Evolutionary conservation across 768 basidiomycete species (phyloP), one percentile per base, ranked within the genome.

Genomic region (Clitopilus hobsonii): DNA sequence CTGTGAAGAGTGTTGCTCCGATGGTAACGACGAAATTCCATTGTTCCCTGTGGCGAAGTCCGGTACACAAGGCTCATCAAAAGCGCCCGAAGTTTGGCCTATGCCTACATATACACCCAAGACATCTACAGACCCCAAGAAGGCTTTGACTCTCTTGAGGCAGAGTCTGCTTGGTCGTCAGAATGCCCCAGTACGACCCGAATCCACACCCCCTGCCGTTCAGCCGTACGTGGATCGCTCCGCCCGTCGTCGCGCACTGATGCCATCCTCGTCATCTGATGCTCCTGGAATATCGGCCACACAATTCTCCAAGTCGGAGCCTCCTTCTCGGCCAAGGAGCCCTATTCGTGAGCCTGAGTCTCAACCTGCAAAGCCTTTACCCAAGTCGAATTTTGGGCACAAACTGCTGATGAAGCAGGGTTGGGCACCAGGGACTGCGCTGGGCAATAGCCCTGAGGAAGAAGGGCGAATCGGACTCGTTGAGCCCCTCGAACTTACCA

Each of bases 361-460:
- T 30, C 69, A 74, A 41, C 72, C 78, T 13, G 71, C 83, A 18
- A 60, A 67, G 5, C 83, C 86, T 0, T 62, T 91, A 20, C 64
- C 81, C 1, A 63, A 75, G 2, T 72, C 74, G 16, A 91, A 89
- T 61, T 71, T 91, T 52, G 91, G 89, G 0, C 83, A 88, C 61
- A 76, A 73, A 30, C 71, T 92, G 26, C 72, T 91, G 0, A 71
- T 84, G 66, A 86, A 84, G 64, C 88, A 88, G 66, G 89, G 89
- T 1, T 92, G 90, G 91, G 71, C 74, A 16, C 89, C 87, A 7
- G 90, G 89, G 0, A 74, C 76, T 22, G 72, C 78, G 2, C 74
- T 88, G 16, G 83, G 83, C 5, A 2, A 57, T 63, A 13, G 52
- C 65, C 6, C 57, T 60, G 16, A 65, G 10, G 65, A 67, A 10